Evolutionary conservation across 2,329 filamentous ascomycete genomes (phyloP).

Genomic region (Gaeumannomyces tritici): DNA sequence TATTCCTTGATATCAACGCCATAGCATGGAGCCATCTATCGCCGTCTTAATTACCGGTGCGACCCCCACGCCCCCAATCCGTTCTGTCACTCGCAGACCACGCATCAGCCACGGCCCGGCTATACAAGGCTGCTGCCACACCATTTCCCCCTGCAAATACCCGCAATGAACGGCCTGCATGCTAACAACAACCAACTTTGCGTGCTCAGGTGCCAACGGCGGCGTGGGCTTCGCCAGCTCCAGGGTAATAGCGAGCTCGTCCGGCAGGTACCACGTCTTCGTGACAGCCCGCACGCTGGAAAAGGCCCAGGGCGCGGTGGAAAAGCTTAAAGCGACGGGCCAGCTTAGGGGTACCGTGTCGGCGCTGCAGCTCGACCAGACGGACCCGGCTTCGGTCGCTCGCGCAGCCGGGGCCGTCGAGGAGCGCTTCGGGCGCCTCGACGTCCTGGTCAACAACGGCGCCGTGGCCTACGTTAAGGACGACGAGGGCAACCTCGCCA

Average conservation of each 20-base stretch:
- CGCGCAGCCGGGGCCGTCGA: constrained; percentile 19
- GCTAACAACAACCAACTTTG: background rate
- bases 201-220: constrained; percentile 26
- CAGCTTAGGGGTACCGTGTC: constrained; percentile 17
- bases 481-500: background rate
- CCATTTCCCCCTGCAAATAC: no score
- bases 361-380: constrained; percentile 29
- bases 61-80: no score
- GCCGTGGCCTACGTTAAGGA: constrained; percentile 9
- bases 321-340: constrained; percentile 13
- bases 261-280: constrained; percentile 27
- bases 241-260: constrained; percentile 25
- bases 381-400: constrained; percentile 28
- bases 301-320: constrained; percentile 23
- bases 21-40: background rate
- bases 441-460: constrained; percentile 22
- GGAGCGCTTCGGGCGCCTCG: constrained; percentile 19
- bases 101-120: no score
- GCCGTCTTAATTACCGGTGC: constrained; percentile 1
- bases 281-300: constrained; percentile 24
- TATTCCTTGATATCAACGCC: no score
- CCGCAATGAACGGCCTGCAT: no score
- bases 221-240: constrained; percentile 32
- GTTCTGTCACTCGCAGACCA: background rate
- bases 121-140: no score